phyloP scores from a whole-genome alignment of 768 basidiomycete species.

The Boletus patriciae region DNA sequence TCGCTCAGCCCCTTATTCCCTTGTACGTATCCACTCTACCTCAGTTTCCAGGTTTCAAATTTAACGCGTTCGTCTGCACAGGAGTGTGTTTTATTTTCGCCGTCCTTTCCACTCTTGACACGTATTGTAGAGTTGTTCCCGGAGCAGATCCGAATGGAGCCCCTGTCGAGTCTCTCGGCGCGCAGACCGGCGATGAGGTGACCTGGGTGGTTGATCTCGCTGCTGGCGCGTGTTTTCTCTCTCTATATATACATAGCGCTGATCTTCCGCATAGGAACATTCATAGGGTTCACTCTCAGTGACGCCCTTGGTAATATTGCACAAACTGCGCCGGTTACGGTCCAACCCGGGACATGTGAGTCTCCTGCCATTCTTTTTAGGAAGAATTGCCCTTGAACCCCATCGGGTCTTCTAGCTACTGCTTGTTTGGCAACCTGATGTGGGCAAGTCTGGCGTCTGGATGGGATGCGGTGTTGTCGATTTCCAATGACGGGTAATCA shows the following conservation, averaged over 20 bases:
- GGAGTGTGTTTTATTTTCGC: constrained; percentile 16
- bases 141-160: not conserved
- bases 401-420: constrained; percentile 5
- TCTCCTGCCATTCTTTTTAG: not conserved
- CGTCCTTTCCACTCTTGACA: not conserved
- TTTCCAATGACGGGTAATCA: constrained; percentile 14
- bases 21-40: constrained; percentile 43
- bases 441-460: not conserved
- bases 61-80: constrained; percentile 30
- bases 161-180: not conserved
- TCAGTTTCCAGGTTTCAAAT: not conserved
- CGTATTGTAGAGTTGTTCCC: not conserved
- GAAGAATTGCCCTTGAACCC: not conserved
- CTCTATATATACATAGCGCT: not conserved
- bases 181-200: not conserved
- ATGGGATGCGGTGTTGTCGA: not conserved
- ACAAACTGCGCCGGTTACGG: constrained; percentile 49
- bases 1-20: constrained; percentile 43
- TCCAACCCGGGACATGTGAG: constrained; percentile 4
- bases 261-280: constrained; percentile 37
- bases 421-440: constrained; percentile 11
- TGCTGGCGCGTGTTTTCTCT: not conserved
- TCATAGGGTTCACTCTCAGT: constrained; percentile 50
- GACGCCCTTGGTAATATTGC: constrained; percentile 51
- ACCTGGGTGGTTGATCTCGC: constrained; percentile 3